A percentile compares a stretch with the other conserved stretches of the same genome.
Evolutionary conservation across 106 monocot genomes (phyloP).

Genomic region (Platanthera guangdongensis): DNA sequence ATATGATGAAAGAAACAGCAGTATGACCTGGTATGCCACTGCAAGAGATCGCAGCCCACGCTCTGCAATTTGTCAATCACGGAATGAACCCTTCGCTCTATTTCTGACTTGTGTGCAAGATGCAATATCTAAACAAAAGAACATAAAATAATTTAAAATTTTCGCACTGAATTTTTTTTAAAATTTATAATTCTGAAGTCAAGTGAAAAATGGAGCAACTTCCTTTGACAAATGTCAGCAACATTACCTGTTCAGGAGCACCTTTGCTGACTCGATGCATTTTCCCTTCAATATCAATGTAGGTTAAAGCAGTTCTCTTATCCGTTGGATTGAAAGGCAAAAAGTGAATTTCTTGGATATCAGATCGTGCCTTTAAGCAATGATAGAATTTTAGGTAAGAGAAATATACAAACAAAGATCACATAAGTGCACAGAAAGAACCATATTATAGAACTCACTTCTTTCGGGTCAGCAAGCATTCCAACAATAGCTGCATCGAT

Average conservation of each 20-base stretch:
- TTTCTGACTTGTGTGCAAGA: constrained; percentile 88
- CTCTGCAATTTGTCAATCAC: constrained; percentile 97
- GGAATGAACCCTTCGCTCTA: constrained; percentile 85
- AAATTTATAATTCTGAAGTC: not conserved
- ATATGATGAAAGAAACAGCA: not conserved
- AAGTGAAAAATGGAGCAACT: not conserved
- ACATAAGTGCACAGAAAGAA: not conserved
- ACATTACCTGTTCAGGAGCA: constrained; percentile 68
- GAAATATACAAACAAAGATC: not conserved
- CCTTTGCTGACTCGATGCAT: constrained; percentile 83
- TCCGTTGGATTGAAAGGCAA: constrained; percentile 70
- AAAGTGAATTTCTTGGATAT: constrained; percentile 72
- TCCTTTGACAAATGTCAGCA: not conserved
- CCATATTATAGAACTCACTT: constrained; percentile 32
- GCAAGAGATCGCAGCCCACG: constrained; percentile 93
- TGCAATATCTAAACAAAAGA: constrained; percentile 65
- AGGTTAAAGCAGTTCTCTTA: constrained; percentile 74
- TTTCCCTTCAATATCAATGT: constrained; percentile 59
- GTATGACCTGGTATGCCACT: constrained; percentile 76
- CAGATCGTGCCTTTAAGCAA: constrained; percentile 46
- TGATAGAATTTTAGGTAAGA: not conserved
- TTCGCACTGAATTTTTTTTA: not conserved
- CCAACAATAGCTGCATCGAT: constrained; percentile 93
- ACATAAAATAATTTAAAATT: not conserved
- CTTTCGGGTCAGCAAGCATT: constrained; percentile 93